Evolutionary conservation across 2,329 filamentous ascomycete species (phyloP).

Genomic region (Cordyceps militaris): DNA sequence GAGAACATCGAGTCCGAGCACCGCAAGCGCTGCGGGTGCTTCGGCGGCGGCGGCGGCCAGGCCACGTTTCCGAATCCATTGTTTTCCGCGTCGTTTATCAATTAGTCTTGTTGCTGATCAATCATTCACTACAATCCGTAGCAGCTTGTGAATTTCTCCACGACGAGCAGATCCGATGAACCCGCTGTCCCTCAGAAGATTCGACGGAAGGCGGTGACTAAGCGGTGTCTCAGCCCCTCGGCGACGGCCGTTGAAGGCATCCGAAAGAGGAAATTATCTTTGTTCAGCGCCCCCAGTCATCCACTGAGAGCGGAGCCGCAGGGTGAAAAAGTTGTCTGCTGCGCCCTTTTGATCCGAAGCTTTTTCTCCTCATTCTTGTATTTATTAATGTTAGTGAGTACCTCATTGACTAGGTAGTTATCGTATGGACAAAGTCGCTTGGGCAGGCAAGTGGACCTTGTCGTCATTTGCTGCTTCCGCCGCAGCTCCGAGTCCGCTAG

Average conservation of each 20-base stretch:
- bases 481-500: background rate
- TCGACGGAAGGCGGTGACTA: background rate
- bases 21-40: too few relatives aligned
- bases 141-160: background rate
- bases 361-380: background rate
- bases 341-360: background rate
- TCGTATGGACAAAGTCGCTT: background rate
- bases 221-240: background rate
- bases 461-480: background rate
- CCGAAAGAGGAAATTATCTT: constrained; percentile 7
- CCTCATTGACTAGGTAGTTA: too few relatives aligned
- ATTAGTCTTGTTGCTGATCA: background rate
- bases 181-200: background rate
- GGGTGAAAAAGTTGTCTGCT: too few relatives aligned
- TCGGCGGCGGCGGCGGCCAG: too few relatives aligned
- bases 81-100: background rate
- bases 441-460: background rate
- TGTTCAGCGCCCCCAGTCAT: background rate
- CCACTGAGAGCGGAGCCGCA: too few relatives aligned
- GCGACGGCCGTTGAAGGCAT: background rate
- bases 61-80: background rate
- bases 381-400: too few relatives aligned
- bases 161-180: background rate
- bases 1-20: too few relatives aligned
- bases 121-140: background rate